A percentile compares a stretch with the other conserved stretches of the same genome.
These are phyloP conservation scores for Pogostemon cablin DNA, from an alignment of 257 asterid genomes.

Conservation along the genomic window DNA sequence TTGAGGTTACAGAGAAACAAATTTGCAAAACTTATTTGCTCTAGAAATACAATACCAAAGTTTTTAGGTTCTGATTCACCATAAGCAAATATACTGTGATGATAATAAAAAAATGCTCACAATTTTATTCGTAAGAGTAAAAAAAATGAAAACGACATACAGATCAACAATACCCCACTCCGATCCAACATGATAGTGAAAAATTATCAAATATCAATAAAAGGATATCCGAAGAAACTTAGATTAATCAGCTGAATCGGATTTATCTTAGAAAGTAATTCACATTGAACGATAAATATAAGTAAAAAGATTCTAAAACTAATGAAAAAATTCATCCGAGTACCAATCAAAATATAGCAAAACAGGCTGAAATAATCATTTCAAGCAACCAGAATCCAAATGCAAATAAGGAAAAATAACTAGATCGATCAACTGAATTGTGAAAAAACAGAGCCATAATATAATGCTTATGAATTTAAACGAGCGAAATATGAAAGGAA, in stretches of 20 bases:
- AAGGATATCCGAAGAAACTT: background rate
- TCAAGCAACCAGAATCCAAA: background rate
- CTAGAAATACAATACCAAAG: conserved; percentile 9
- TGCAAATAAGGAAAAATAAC: background rate
- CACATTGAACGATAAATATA: conserved; percentile 6
- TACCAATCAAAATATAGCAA: conserved; percentile 18
- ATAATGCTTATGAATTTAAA: conserved; percentile 17
- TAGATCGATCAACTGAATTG: background rate
- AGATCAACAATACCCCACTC: too few species aligned
- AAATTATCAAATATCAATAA: background rate
- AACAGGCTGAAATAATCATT: background rate
- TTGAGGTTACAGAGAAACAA: background rate
- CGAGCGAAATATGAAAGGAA: conserved; percentile 1
- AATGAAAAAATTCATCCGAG: conserved; percentile 10
- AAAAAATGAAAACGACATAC: too few species aligned
- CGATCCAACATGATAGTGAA: too few species aligned
- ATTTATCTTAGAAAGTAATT: conserved; percentile 5
- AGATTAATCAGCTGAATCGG: background rate
- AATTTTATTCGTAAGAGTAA: too few species aligned
- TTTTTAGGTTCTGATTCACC: conserved; percentile 1
- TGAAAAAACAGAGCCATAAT: conserved; percentile 3
- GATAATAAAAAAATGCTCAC: too few species aligned
- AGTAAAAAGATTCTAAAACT: conserved; percentile 10
- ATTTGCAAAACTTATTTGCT: background rate
- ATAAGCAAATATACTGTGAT: background rate